phyloP scores from a whole-genome alignment of 2,329 filamentous ascomycete species.

The Colletotrichum euphorbiae region DNA sequence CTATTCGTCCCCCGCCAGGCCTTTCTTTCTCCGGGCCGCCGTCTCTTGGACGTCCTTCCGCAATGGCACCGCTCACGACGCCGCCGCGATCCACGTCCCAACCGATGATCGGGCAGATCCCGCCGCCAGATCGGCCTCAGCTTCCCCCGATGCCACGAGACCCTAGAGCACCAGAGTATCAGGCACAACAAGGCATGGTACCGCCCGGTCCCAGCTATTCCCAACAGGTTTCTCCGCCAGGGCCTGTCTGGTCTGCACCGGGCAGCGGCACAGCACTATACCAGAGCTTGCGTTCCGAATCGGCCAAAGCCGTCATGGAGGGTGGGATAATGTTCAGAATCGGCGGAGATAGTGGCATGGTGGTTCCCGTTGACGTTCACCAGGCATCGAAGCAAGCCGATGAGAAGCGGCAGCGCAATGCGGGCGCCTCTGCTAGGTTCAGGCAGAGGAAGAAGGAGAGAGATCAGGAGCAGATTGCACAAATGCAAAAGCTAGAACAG shows the following conservation, averaged over 20 bases:
- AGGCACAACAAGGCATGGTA: slow-evolving; percentile 24
- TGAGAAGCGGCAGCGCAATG: slow-evolving; percentile 87
- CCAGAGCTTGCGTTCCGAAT: slow-evolving; percentile 37
- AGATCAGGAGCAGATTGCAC: slow-evolving; percentile 77
- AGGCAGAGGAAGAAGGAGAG: slow-evolving; percentile 85
- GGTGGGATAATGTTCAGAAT: slow-evolving; percentile 41
- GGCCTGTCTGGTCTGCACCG: slow-evolving; percentile 46
- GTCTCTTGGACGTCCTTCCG: slow-evolving; percentile 40
- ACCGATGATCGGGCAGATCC: slow-evolving; percentile 46
- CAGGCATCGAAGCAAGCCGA: slow-evolving; percentile 86
- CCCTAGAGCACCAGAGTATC: slow-evolving; percentile 25
- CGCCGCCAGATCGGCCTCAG: slow-evolving; percentile 42
- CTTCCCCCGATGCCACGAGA: slow-evolving; percentile 37
- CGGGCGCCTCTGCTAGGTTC: slow-evolving; percentile 86
- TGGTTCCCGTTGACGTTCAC: slow-evolving; percentile 81
- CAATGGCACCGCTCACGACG: slow-evolving; percentile 42
- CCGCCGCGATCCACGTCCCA: slow-evolving; percentile 52
- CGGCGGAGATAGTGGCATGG: slow-evolving; percentile 53
- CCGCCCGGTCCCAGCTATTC: slow-evolving; percentile 16
- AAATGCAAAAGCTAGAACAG: slow-evolving; percentile 76
- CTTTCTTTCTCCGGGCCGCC: slow-evolving; percentile 32
- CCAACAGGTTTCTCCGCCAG: slow-evolving; percentile 32
- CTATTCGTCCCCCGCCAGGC: slow-evolving; percentile 21
- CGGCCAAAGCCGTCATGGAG: slow-evolving; percentile 27
- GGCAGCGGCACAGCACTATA: slow-evolving; percentile 49